phyloP scores from a whole-genome alignment of 2,329 filamentous ascomycete species.

The Biscogniauxia sp. region DNA sequence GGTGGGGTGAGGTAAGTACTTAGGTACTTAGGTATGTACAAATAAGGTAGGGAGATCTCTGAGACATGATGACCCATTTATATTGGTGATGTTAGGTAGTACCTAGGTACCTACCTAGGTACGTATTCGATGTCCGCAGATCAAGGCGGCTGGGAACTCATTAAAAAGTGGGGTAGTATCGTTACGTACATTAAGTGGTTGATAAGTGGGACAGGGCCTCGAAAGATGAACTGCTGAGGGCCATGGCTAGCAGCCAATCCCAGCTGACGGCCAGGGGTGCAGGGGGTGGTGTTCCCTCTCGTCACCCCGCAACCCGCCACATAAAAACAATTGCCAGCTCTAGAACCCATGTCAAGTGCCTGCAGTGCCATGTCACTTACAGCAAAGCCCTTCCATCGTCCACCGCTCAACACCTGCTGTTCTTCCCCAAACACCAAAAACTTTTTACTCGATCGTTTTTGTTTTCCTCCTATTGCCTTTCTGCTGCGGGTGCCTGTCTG shows the following conservation, averaged over 20 bases:
- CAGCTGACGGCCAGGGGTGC: background rate
- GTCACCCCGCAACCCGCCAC: constrained; percentile 26
- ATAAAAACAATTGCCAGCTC: constrained; percentile 19
- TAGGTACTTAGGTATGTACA: too few species aligned
- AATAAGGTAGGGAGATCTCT: too few species aligned
- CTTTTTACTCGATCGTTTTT: background rate
- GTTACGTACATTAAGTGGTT: constrained; percentile 1
- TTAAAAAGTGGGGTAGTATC: background rate
- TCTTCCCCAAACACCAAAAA: background rate
- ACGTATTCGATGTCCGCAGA: background rate
- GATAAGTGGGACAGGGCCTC: background rate
- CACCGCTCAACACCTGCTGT: background rate
- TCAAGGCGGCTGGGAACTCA: background rate
- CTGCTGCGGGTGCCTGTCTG: background rate
- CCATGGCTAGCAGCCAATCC: background rate
- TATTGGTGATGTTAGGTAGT: too few species aligned
- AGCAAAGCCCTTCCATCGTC: background rate
- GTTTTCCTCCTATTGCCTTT: background rate
- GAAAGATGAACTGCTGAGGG: constrained; percentile 5
- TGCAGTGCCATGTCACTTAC: constrained; percentile 5
- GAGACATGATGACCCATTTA: too few species aligned
- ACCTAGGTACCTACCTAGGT: background rate
- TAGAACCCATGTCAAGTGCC: background rate
- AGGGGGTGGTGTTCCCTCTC: constrained; percentile 7
- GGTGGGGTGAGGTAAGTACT: too few species aligned